These are phyloP conservation scores for Oxalis stricta DNA, from an alignment of 441 rosid species.

Conservation along the genomic window DNA sequence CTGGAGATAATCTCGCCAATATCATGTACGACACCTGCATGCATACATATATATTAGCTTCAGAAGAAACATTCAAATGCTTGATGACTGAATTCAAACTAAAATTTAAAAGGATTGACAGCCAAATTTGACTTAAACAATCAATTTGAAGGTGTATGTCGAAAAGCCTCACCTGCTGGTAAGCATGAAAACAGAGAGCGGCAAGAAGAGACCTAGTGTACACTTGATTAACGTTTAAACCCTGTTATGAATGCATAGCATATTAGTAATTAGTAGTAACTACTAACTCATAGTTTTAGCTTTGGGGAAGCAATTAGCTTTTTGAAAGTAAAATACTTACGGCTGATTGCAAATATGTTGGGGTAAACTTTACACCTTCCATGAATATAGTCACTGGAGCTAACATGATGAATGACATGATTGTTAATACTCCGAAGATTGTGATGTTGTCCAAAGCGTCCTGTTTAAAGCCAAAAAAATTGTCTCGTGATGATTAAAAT, in stretches of 20 bases:
- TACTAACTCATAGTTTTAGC: not conserved
- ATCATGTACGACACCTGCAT: slow-evolving; percentile 96
- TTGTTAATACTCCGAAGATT: slow-evolving; percentile 81
- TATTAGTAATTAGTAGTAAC: slow-evolving; percentile 3
- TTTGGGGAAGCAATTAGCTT: not conserved
- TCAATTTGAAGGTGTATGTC: no score
- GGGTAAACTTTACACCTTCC: slow-evolving; percentile 90
- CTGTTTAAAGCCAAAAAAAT: slow-evolving; percentile 24
- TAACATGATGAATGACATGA: slow-evolving; percentile 72
- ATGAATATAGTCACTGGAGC: slow-evolving; percentile 68
- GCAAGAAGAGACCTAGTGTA: slow-evolving; percentile 60
- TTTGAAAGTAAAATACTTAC: slow-evolving; percentile 40
- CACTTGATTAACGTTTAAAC: slow-evolving; percentile 62
- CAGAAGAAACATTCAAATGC: not conserved
- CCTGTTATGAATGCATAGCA: slow-evolving; percentile 31
- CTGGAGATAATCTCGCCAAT: slow-evolving; percentile 91
- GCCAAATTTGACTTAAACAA: no score
- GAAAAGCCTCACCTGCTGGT: slow-evolving; percentile 68
- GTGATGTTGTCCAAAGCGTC: slow-evolving; percentile 93
- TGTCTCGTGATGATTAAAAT: slow-evolving; percentile 3
- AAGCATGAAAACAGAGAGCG: slow-evolving; percentile 92
- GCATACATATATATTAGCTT: no score
- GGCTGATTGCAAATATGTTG: slow-evolving; percentile 60
- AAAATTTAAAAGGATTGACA: no score
- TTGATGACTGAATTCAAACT: not conserved